A percentile compares a stretch with the other conserved stretches of the same genome.
Evolutionary conservation across 768 basidiomycete species (phyloP).

Genomic region (Amanita rimosa): DNA sequence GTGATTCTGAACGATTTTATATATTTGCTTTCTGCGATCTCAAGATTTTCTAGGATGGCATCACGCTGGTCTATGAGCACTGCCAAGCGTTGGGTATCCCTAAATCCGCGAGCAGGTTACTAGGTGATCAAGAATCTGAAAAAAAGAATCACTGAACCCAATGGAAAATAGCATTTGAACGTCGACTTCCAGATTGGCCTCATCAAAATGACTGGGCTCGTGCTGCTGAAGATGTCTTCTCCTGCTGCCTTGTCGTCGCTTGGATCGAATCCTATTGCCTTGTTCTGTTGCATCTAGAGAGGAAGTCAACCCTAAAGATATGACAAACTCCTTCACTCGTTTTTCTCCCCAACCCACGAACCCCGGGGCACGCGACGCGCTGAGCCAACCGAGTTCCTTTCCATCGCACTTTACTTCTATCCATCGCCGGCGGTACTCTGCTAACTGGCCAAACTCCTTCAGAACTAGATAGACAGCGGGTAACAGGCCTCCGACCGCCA

Average conservation of each 20-base stretch:
- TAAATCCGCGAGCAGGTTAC: conserved; percentile 16
- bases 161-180: conserved; percentile 67
- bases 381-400: conserved; percentile 69
- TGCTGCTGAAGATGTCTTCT: conserved; percentile 25
- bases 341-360: conserved; percentile 68
- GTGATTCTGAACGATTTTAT: conserved; percentile 65
- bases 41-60: conserved; percentile 65
- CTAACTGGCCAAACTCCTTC: conserved; percentile 47
- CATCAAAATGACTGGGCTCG: conserved; percentile 30
- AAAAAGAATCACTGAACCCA: conserved; percentile 32
- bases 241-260: conserved; percentile 18
- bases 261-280: conserved; percentile 15
- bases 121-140: background rate
- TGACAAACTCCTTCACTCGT: conserved; percentile 55
- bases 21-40: conserved; percentile 71
- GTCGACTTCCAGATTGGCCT: conserved; percentile 44
- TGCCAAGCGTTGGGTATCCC: conserved; percentile 60
- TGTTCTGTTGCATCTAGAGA: conserved; percentile 27
- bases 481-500: conserved; percentile 51
- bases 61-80: conserved; percentile 67
- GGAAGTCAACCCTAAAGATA: conserved; percentile 56
- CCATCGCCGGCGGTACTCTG: conserved; percentile 49
- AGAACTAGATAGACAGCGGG: conserved; percentile 59
- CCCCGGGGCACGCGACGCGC: conserved; percentile 49
- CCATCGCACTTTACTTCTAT: conserved; percentile 50